A percentile compares a stretch with the other conserved stretches of the same genome.
Evolutionary conservation across 441 rosid species (phyloP).

Genomic region (Erodium trifolium): DNA sequence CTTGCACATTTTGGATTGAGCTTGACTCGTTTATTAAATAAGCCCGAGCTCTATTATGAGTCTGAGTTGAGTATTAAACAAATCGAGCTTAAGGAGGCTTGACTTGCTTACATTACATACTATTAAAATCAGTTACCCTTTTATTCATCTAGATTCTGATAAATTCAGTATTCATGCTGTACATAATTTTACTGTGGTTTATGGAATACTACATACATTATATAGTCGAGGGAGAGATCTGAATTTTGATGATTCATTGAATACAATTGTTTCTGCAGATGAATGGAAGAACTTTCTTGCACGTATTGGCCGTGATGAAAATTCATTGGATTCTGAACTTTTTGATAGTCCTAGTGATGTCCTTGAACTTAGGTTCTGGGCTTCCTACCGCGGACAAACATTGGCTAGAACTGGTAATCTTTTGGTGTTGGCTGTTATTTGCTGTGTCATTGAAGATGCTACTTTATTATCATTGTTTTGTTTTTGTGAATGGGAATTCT

Average conservation of each 20-base stretch:
- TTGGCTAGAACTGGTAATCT: slow-evolving; percentile 82
- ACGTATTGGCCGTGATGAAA: slow-evolving; percentile 94
- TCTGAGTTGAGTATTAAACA: not conserved
- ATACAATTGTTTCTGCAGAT: slow-evolving; percentile 37
- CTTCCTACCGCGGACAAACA: slow-evolving; percentile 96
- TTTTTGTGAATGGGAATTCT: not conserved
- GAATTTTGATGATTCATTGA: not conserved
- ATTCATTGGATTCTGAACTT: slow-evolving; percentile 60
- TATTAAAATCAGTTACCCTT: too few species aligned
- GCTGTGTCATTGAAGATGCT: not conserved
- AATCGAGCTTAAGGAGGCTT: not conserved
- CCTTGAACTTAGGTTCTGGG: slow-evolving; percentile 98
- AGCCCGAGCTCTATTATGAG: not conserved
- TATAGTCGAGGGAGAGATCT: not conserved
- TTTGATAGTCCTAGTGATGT: slow-evolving; percentile 58
- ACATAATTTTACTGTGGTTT: not conserved
- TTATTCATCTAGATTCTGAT: too few species aligned
- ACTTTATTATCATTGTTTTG: not conserved
- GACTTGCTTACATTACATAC: not conserved
- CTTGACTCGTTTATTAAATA: not conserved
- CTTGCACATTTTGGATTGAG: not conserved
- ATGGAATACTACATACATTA: not conserved
- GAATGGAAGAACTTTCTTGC: slow-evolving; percentile 98
- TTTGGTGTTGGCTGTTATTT: slow-evolving; percentile 2
- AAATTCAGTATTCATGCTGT: too few species aligned